Conservation (phyloP, 2,329 filamentous ascomycete genomes). For the Diaporthe velutina region DNA sequence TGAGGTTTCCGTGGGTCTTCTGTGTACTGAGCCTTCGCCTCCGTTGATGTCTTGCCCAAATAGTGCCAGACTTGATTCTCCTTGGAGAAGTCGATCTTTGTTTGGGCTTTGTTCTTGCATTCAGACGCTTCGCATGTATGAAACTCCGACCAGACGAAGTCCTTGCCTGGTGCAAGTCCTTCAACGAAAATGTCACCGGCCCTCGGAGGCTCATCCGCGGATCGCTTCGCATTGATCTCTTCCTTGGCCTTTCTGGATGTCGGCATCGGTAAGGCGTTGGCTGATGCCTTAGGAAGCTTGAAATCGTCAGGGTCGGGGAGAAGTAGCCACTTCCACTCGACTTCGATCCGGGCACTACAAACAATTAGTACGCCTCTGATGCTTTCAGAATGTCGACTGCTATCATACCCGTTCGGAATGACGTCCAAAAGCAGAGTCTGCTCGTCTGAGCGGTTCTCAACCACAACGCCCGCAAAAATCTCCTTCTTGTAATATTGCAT, state of each 20-base stretch:
- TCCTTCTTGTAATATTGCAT: slow-evolving; percentile 87
- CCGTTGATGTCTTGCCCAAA: slow-evolving; percentile 86
- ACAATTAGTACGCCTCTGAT: slow-evolving; percentile 54
- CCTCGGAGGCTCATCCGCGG: slow-evolving; percentile 71
- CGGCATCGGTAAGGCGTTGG: slow-evolving; percentile 79
- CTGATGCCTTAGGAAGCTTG: slow-evolving; percentile 79
- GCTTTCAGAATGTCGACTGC: background rate
- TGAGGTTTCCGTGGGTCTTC: slow-evolving; percentile 74
- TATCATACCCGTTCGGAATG: slow-evolving; percentile 83
- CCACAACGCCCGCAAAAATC: slow-evolving; percentile 89
- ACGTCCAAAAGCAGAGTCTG: slow-evolving; percentile 84
- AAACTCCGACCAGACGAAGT: slow-evolving; percentile 85
- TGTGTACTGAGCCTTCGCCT: slow-evolving; percentile 91
- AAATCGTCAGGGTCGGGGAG: slow-evolving; percentile 79
- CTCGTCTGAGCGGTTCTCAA: slow-evolving; percentile 85
- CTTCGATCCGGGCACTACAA: slow-evolving; percentile 77
- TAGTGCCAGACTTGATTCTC: slow-evolving; percentile 89
- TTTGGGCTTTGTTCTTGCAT: slow-evolving; percentile 67
- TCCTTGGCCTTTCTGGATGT: slow-evolving; percentile 72
- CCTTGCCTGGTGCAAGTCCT: slow-evolving; percentile 45
- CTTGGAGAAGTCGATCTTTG: slow-evolving; percentile 79
- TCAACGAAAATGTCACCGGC: slow-evolving; percentile 77
- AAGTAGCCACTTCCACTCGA: slow-evolving; percentile 87
- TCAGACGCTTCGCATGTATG: slow-evolving; percentile 66
- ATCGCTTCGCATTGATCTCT: slow-evolving; percentile 75